Conservation (phyloP, 225 moss, liverwort and hornwort genomes). For the Sphagnum tenellum region DNA sequence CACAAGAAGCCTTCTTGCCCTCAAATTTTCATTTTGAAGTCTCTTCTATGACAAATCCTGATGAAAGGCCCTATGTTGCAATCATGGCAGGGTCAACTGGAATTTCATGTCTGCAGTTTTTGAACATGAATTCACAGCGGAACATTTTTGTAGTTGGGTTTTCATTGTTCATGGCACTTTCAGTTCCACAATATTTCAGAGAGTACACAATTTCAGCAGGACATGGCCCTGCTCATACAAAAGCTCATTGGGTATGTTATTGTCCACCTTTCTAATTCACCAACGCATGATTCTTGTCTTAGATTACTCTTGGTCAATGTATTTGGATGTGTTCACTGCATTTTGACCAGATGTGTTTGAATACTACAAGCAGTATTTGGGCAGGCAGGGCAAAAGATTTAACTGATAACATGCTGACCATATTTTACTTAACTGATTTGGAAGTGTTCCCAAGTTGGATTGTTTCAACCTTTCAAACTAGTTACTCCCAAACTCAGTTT, state of each 20-base stretch:
- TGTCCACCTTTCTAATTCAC: background rate
- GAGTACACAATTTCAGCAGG: constrained; percentile 53
- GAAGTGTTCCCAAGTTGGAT: no score
- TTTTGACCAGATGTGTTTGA: no score
- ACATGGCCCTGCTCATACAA: constrained; percentile 68
- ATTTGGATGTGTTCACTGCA: no score
- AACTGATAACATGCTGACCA: background rate
- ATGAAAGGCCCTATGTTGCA: background rate
- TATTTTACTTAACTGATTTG: no score
- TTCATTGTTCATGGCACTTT: constrained; percentile 77
- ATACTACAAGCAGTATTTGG: background rate
- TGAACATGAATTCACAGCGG: constrained; percentile 66
- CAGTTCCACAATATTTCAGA: constrained; percentile 84
- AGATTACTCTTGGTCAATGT: no score
- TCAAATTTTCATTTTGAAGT: no score
- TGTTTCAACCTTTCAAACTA: no score
- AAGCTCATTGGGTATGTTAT: constrained; percentile 62
- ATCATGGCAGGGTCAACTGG: constrained; percentile 50
- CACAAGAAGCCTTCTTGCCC: no score
- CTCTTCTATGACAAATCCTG: no score
- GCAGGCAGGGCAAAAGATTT: no score
- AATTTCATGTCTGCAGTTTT: constrained; percentile 74
- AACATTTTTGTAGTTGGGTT: constrained; percentile 86
- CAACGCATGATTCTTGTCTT: background rate
- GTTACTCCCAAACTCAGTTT: no score